A percentile compares a stretch with the other conserved stretches of the same genome.
Conservation (phyloP, 2,329 filamentous ascomycete species). For the Septoria petroselini region DNA sequence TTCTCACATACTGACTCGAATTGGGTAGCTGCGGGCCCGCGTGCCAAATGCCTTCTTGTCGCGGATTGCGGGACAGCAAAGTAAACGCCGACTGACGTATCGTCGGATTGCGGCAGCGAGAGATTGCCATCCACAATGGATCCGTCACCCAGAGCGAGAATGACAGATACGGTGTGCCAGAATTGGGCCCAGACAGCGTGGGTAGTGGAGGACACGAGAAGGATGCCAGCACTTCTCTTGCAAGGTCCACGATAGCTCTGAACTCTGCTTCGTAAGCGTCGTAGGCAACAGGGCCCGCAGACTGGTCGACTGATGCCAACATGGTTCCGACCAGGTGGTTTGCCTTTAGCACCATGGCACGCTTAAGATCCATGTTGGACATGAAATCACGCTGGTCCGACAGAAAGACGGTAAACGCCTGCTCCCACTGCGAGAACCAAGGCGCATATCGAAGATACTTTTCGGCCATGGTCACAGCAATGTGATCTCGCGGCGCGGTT, state of each 20-base stretch:
- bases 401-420: slow-evolving; percentile 32
- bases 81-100: slow-evolving; percentile 37
- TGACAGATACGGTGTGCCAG: slow-evolving; percentile 34
- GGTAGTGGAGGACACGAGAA: slow-evolving; percentile 36
- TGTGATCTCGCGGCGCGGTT: slow-evolving; percentile 32
- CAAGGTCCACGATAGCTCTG: slow-evolving; percentile 36
- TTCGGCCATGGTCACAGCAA: slow-evolving; percentile 33
- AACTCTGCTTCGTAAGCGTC: slow-evolving; percentile 36
- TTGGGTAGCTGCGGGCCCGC: slow-evolving; percentile 33
- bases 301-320: slow-evolving; percentile 36
- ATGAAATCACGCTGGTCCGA: slow-evolving; percentile 29
- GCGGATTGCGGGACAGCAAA: slow-evolving; percentile 34
- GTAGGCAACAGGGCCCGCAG: slow-evolving; percentile 33
- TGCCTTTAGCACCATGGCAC: slow-evolving; percentile 38
- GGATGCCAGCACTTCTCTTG: slow-evolving; percentile 34
- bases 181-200: slow-evolving; percentile 31
- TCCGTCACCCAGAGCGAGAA: slow-evolving; percentile 38
- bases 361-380: slow-evolving; percentile 35
- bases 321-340: slow-evolving; percentile 37
- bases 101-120: slow-evolving; percentile 33
- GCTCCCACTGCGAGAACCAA: slow-evolving; percentile 35
- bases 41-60: slow-evolving; percentile 38
- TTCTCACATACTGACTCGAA: slow-evolving; percentile 29
- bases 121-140: slow-evolving; percentile 38
- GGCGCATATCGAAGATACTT: slow-evolving; percentile 35